Evolutionary conservation across 805 yeast species (phyloP).

Genomic region (Zygosaccharomyces bisporus): DNA sequence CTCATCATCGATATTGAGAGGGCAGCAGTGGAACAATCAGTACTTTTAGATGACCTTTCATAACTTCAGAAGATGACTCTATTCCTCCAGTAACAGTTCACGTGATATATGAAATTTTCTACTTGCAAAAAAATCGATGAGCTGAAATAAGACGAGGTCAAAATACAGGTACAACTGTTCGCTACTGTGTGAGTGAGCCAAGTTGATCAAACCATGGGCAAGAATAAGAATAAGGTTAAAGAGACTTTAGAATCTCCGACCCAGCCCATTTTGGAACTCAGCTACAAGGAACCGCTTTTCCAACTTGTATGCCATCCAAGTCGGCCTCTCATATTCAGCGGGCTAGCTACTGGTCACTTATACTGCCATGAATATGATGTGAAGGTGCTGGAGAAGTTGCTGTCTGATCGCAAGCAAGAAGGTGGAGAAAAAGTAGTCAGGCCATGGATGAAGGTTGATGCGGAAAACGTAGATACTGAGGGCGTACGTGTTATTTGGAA

Average conservation of each 20-base stretch:
- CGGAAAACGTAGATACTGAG: slow-evolving; percentile 13
- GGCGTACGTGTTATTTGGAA: slow-evolving; percentile 55
- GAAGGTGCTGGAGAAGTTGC: slow-evolving; percentile 38
- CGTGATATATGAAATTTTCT: slow-evolving; percentile 1
- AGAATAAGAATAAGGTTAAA: slow-evolving; percentile 16
- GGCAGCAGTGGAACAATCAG: no score
- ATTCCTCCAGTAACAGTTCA: no score
- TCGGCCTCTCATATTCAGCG: slow-evolving; percentile 57
- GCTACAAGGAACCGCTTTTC: slow-evolving; percentile 63
- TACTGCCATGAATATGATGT: slow-evolving; percentile 57
- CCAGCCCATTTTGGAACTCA: slow-evolving; percentile 37
- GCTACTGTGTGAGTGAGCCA: no score
- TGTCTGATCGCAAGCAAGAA: slow-evolving; percentile 30
- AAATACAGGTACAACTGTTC: background rate
- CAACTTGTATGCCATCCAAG: slow-evolving; percentile 76
- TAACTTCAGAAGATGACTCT: no score
- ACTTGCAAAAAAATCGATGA: slow-evolving; percentile 2
- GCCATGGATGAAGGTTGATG: slow-evolving; percentile 43
- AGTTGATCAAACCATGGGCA: slow-evolving; percentile 15
- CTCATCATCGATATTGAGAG: background rate
- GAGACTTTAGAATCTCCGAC: slow-evolving; percentile 13
- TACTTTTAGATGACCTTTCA: no score
- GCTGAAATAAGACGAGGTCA: slow-evolving; percentile 7
- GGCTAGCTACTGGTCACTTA: slow-evolving; percentile 80
- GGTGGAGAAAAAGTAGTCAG: slow-evolving; percentile 11